Percentiles rank a stretch among this genome's conserved stretches.
Evolutionary conservation across 768 basidiomycete genomes (phyloP).

Genomic region (Hydnomerulius pinastri): DNA sequence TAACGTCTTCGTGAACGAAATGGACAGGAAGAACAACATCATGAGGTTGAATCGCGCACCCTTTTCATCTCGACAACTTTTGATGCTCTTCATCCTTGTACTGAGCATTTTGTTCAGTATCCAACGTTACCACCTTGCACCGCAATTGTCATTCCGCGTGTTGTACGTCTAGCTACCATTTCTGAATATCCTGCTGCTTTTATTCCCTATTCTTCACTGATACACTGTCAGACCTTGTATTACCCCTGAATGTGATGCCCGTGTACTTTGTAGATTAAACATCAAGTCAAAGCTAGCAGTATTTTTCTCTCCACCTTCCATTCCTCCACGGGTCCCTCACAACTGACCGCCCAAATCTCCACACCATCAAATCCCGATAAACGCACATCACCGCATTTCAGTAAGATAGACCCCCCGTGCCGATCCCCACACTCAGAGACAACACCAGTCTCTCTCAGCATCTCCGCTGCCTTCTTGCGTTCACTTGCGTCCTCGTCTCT

Average conservation of each 20-base stretch:
- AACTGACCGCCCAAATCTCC: constrained; percentile 63
- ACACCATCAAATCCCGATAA: constrained; percentile 43
- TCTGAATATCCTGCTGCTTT: background rate
- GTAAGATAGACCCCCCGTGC: constrained; percentile 19
- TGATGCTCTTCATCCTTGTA: constrained; percentile 8
- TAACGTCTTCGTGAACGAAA: constrained; percentile 20
- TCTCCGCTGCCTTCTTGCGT: constrained; percentile 48
- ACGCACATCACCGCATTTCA: constrained; percentile 32
- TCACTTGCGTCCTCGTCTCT: constrained; percentile 61
- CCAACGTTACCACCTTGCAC: background rate
- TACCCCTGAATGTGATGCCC: no score
- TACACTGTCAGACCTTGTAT: no score
- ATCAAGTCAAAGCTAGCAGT: background rate
- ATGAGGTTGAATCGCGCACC: constrained; percentile 14
- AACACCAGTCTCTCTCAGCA: constrained; percentile 39
- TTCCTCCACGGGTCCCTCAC: constrained; percentile 58
- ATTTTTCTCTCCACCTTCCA: constrained; percentile 55
- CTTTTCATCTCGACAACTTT: background rate
- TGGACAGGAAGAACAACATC: constrained; percentile 22
- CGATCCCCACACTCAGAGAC: constrained; percentile 32
- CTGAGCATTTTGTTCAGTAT: constrained; percentile 7
- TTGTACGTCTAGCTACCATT: background rate
- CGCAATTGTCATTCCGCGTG: background rate
- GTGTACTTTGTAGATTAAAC: background rate
- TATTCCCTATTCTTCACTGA: no score